Conservation (phyloP, 768 basidiomycete species). For the Suillus luteus region DNA sequence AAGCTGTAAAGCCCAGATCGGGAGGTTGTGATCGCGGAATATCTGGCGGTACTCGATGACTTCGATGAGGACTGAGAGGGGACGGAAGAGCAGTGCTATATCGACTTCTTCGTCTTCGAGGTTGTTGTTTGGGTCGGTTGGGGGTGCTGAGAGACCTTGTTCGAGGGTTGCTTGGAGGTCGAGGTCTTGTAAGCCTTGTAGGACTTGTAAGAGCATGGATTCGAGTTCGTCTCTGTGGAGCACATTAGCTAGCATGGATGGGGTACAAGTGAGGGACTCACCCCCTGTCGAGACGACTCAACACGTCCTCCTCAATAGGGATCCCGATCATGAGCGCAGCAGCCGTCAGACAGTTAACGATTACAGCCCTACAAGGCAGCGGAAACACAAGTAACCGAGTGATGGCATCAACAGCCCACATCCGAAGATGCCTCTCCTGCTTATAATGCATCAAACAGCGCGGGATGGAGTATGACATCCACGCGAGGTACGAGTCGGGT, state of each 20-base stretch:
- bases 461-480: slow-evolving; percentile 9
- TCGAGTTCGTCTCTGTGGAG: background rate
- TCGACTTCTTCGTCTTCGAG: background rate
- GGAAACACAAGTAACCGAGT: slow-evolving; percentile 5
- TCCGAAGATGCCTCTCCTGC: background rate
- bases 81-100: background rate
- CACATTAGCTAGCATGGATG: background rate
- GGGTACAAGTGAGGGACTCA: background rate
- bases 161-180: background rate
- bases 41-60: background rate
- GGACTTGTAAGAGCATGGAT: background rate
- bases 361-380: background rate
- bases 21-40: background rate
- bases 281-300: slow-evolving; percentile 6
- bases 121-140: background rate
- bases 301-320: background rate
- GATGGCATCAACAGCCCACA: slow-evolving; percentile 10
- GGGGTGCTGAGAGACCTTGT: background rate
- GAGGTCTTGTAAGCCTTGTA: background rate
- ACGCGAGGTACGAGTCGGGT: slow-evolving; percentile 6
- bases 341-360: slow-evolving; percentile 7
- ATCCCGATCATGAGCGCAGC: slow-evolving; percentile 6
- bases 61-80: slow-evolving; percentile 3
- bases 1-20: background rate
- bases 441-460: slow-evolving; percentile 8